Base-by-base conservation (phyloP, 2,329 filamentous ascomycete species). In the Fusarium graminum region DNA sequence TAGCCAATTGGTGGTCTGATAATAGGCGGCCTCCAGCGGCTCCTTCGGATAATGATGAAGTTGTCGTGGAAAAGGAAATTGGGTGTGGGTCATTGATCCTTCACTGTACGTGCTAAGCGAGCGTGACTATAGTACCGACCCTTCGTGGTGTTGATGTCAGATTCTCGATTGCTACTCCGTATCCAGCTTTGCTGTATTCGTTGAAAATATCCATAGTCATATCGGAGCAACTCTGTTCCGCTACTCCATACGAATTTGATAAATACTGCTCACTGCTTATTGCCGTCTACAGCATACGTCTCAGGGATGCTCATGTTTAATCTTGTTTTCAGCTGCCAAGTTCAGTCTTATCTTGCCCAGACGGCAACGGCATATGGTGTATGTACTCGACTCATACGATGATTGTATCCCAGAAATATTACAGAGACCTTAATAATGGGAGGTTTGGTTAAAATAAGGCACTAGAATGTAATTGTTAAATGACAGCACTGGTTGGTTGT, bases 1-100 rank as follows among this genome's bases (percentile, higher is more conserved):
- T 16, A 16, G 9, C 19, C 16, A 34, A 49, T 34, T 22, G 22
- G 22, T 50, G 42, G 11, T 10, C 57, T n/a, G 28, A 6, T 25
- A 13, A 22, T 29, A 34, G 64, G 65, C 65, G 65, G 65, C 65
- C 65, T 62, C 65, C 50, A n/a, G 30, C 39, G 36, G n/a, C n/a
- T n/a, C n/a, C n/a, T n/a, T n/a, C n/a, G n/a, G n/a, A n/a, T n/a
- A n/a, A n/a, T n/a, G n/a, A n/a, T 36, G 34, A n/a, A 65, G 51
- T 42, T 43, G 46, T 32, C 34, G 26, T 22, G 19, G 25, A 50
- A 55, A 65, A 16, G 47, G 50, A 52, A 46, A 52, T 52, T 22
- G 45, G 28, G 34, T 52, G 50, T 52, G 50, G 50, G 40, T 19
- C 50, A 11, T 29, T 8, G 40, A 19, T 28, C 9, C 34, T 4